Percentiles rank a stretch among this genome's conserved stretches.
These are phyloP conservation scores for Amphirosellinia nigrospora DNA, from an alignment of 495 filamentous ascomycete genomes.

Conservation along the genomic window DNA sequence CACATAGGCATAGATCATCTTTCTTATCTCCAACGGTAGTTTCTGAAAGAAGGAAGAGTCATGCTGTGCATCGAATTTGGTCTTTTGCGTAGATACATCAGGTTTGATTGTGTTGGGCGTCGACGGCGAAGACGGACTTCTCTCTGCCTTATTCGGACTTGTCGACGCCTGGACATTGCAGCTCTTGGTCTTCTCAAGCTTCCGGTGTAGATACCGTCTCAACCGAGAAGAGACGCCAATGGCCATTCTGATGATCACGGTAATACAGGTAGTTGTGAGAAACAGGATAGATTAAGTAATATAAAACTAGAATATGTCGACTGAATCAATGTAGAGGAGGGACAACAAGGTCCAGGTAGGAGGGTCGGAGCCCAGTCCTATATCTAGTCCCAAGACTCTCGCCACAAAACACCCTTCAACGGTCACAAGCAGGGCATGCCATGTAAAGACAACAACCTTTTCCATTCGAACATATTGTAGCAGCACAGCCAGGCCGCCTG, in stretches of 20 bases:
- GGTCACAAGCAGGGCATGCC: background rate
- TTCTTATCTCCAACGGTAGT: slow-evolving; percentile 40
- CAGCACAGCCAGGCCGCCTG: background rate
- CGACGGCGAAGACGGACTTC: background rate
- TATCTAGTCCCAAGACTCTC: slow-evolving; percentile 2
- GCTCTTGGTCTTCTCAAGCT: slow-evolving; percentile 31
- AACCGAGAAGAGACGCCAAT: slow-evolving; percentile 31
- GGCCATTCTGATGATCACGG: slow-evolving; percentile 28
- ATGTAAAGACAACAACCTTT: background rate
- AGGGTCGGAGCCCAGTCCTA: background rate
- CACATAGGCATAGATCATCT: slow-evolving; percentile 43
- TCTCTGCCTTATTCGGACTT: slow-evolving; percentile 16
- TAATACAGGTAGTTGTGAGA: background rate
- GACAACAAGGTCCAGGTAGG: background rate
- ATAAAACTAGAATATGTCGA: background rate
- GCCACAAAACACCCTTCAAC: background rate
- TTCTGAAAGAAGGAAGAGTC: slow-evolving; percentile 35
- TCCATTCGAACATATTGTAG: slow-evolving; percentile 3
- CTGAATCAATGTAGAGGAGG: background rate
- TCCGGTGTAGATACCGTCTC: slow-evolving; percentile 33
- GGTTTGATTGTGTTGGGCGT: background rate
- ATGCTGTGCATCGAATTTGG: slow-evolving; percentile 26
- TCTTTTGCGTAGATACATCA: background rate
- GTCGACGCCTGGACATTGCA: slow-evolving; percentile 24
- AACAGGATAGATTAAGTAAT: background rate